Base-by-base conservation (phyloP, 495 filamentous ascomycete genomes). In the Podospora didyma region DNA sequence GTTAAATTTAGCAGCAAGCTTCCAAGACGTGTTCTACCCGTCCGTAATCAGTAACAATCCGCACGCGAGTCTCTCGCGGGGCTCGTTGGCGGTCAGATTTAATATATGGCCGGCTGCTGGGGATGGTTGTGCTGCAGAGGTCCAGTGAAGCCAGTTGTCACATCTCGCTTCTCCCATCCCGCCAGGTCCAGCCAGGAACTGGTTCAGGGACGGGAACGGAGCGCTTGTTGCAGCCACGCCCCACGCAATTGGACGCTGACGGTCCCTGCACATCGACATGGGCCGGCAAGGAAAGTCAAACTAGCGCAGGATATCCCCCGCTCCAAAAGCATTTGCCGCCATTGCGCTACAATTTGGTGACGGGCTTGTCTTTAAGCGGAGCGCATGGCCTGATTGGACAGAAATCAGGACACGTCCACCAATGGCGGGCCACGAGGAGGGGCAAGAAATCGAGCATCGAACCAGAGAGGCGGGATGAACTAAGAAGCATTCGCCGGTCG, bases 1-100 rank as follows among this genome's bases (percentile, higher is more conserved):
- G 52, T 51, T 60, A 60, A 56, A 31, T 60, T 56, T 60, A 60
- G 58, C 53, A 52, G 47, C 53, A 51, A 46, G 42, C 48, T 45
- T 19, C 19, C 45, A 19, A 24, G 39, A 12, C 35, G 4, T 2
- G 10, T 42, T 26, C 28, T 34, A 16, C 5, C 14, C 5, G n/a
- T 39, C 58, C 53, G 58, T 48, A 52, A 56, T 60, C 52, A 56
- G 48, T 26, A 44, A 47, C 19, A 14, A 19, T 19, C 22, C 19
- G 22, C 41, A 42, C 39, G 39, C n/a, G 39, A 17, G n/a, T 10
- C 39, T 17, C 39, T 42, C 39, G 14, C 14, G n/a, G 39, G n/a
- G 39, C n/a, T 42, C 14, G 39, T 16, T 42, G 39, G 56, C 42
- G 39, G 42, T 53, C 31, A 34, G 44, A 49, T 59, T 53, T 53